Evolutionary conservation across 495 filamentous ascomycete genomes (phyloP).

Genomic region (Stereocaulon alpinum): DNA sequence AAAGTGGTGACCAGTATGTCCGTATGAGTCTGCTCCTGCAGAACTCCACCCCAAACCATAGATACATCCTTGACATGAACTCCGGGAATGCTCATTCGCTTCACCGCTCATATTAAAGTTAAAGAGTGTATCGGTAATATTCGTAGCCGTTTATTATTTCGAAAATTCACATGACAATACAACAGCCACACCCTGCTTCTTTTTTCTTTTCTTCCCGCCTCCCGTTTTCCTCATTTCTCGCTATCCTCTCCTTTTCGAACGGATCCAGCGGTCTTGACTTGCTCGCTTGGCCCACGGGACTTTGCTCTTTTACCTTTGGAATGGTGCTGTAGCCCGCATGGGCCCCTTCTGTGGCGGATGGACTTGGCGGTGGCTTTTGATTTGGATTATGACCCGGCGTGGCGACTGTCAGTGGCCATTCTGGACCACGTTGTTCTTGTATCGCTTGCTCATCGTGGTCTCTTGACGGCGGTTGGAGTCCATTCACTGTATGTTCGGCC

Average conservation of each 20-base stretch:
- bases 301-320: slow-evolving; percentile 42
- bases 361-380: slow-evolving; percentile 24
- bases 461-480: slow-evolving; percentile 10
- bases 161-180: slow-evolving; percentile 38
- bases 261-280: slow-evolving; percentile 14
- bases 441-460: slow-evolving; percentile 4
- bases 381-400: background rate
- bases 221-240: slow-evolving; percentile 3
- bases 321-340: slow-evolving; percentile 39
- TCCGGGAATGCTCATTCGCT: background rate
- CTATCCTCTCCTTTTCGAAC: slow-evolving; percentile 14
- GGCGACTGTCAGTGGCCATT: slow-evolving; percentile 10
- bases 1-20: slow-evolving; percentile 3
- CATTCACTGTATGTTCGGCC: slow-evolving; percentile 16
- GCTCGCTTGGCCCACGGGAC: slow-evolving; percentile 26
- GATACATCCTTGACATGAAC: background rate
- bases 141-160: background rate
- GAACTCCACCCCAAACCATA: background rate
- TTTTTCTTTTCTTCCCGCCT: slow-evolving; percentile 24
- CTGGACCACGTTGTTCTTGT: slow-evolving; percentile 1
- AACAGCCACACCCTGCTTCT: slow-evolving; percentile 41
- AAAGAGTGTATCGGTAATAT: background rate
- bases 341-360: slow-evolving; percentile 17
- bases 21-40: background rate
- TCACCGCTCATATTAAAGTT: background rate